Evolutionary conservation across 257 asterid species (phyloP).

Genomic region (Nicotiana noctiflora): DNA sequence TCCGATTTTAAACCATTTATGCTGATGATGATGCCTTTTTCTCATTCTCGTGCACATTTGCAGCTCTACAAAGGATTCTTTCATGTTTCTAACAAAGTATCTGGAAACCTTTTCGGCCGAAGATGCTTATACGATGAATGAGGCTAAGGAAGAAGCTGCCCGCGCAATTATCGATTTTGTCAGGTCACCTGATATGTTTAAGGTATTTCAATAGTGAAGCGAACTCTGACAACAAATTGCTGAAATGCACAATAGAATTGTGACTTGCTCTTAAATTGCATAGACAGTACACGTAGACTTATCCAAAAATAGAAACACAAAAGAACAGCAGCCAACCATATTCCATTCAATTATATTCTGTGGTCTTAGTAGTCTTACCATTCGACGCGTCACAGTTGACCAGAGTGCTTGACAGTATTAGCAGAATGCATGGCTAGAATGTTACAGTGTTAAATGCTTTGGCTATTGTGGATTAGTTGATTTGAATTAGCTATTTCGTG

Average conservation of each 20-base stretch:
- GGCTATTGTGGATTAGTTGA: neutral
- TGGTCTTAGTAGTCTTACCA: neutral
- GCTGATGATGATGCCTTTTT: too few relatives aligned
- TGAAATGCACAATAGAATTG: neutral
- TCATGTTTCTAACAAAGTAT: conserved; percentile 70
- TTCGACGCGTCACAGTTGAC: neutral
- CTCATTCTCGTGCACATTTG: conserved; percentile 18
- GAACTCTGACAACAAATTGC: neutral
- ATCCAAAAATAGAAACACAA: neutral
- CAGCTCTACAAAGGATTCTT: conserved; percentile 64
- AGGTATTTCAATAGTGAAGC: conserved; percentile 37
- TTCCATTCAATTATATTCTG: neutral
- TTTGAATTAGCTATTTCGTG: neutral
- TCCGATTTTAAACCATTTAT: too few relatives aligned
- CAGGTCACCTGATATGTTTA: conserved; percentile 73
- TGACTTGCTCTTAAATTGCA: neutral
- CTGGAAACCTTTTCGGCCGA: conserved; percentile 73
- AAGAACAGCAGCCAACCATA: neutral
- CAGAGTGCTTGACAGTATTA: neutral
- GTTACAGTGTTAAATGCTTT: neutral
- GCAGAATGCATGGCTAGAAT: neutral
- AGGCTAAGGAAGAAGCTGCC: conserved; percentile 86
- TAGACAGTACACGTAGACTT: neutral
- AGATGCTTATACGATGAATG: conserved; percentile 40
- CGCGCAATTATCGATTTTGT: conserved; percentile 63